phyloP scores from a whole-genome alignment of 2,329 filamentous ascomycete genomes.

The Simplicillium aogashimaense region DNA sequence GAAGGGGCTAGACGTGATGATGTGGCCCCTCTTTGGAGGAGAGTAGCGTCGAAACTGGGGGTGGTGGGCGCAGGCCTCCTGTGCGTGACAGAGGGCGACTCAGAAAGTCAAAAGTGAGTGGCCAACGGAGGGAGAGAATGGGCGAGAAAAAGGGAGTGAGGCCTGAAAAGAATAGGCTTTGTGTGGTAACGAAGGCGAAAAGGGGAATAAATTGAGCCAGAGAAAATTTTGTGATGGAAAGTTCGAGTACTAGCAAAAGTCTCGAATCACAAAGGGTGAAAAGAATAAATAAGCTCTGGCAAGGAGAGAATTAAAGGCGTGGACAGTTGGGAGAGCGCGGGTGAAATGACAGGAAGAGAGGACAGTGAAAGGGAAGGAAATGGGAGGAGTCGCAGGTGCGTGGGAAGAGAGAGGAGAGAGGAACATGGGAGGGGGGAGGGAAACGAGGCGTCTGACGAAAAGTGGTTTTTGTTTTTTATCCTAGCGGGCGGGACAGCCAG shows the following conservation, averaged over 20 bases:
- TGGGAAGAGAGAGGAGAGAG: neutral
- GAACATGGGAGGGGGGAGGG: constrained; percentile 1
- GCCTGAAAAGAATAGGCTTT: constrained; percentile 4
- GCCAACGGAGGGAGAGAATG: constrained; percentile 5
- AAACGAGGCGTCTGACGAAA: constrained; percentile 7
- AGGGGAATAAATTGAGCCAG: constrained; percentile 2
- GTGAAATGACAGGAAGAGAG: neutral
- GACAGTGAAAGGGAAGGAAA: neutral
- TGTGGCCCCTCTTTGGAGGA: neutral
- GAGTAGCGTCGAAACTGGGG: neutral
- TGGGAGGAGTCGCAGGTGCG: neutral
- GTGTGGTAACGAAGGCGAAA: neutral
- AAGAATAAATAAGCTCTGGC: constrained; percentile 9
- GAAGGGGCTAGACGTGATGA: constrained; percentile 1
- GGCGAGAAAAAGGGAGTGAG: constrained; percentile 5
- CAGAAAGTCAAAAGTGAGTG: constrained; percentile 1
- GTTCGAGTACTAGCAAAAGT: constrained; percentile 40
- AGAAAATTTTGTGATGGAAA: constrained; percentile 6
- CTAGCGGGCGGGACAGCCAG: too few species aligned
- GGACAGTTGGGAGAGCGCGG: constrained; percentile 10
- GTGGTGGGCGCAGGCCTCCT: neutral
- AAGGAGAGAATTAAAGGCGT: constrained; percentile 9
- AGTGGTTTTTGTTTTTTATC: too few species aligned
- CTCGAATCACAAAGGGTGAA: constrained; percentile 19
- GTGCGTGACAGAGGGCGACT: constrained; percentile 14